Conservation (phyloP, 2,329 filamentous ascomycete genomes). For the Alternaria sp. region DNA sequence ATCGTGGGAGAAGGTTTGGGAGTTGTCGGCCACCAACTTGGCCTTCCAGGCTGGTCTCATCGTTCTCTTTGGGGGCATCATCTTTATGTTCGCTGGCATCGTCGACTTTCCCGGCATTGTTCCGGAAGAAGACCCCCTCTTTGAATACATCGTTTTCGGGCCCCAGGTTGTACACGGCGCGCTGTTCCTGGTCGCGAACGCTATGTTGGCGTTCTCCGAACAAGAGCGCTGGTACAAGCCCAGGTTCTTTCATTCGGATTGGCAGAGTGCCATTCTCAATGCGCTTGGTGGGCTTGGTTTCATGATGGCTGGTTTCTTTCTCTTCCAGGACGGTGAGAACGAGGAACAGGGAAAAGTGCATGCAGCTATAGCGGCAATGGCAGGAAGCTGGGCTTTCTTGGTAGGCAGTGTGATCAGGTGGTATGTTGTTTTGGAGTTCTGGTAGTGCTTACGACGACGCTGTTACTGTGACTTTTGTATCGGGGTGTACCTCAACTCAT, state of each 20-base stretch:
- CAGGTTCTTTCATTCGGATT: slow-evolving; percentile 28
- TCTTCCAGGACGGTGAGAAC: slow-evolving; percentile 17
- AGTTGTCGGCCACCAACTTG: slow-evolving; percentile 24
- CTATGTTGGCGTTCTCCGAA: slow-evolving; percentile 30
- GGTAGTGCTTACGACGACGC: not conserved
- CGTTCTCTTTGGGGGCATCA: slow-evolving; percentile 36
- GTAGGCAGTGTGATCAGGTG: slow-evolving; percentile 32
- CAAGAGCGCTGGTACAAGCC: slow-evolving; percentile 38
- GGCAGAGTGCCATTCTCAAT: slow-evolving; percentile 36
- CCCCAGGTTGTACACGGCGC: slow-evolving; percentile 35
- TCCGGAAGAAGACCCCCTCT: slow-evolving; percentile 16
- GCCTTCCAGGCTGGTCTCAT: slow-evolving; percentile 40
- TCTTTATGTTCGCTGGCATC: slow-evolving; percentile 41
- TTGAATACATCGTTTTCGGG: slow-evolving; percentile 27
- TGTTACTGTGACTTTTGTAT: not conserved
- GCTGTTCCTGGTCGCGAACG: slow-evolving; percentile 35
- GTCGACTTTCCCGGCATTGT: slow-evolving; percentile 36
- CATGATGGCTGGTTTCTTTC: slow-evolving; percentile 35
- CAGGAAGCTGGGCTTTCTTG: slow-evolving; percentile 36
- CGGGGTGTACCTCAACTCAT: not conserved
- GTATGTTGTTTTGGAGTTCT: slow-evolving; percentile 28
- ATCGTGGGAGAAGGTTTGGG: slow-evolving; percentile 17
- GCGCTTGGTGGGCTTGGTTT: slow-evolving; percentile 35
- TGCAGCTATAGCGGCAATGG: slow-evolving; percentile 25
- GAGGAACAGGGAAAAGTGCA: not conserved